Base-by-base conservation (phyloP, 495 filamentous ascomycete species). In the Symbiotaphrina buchneri region DNA sequence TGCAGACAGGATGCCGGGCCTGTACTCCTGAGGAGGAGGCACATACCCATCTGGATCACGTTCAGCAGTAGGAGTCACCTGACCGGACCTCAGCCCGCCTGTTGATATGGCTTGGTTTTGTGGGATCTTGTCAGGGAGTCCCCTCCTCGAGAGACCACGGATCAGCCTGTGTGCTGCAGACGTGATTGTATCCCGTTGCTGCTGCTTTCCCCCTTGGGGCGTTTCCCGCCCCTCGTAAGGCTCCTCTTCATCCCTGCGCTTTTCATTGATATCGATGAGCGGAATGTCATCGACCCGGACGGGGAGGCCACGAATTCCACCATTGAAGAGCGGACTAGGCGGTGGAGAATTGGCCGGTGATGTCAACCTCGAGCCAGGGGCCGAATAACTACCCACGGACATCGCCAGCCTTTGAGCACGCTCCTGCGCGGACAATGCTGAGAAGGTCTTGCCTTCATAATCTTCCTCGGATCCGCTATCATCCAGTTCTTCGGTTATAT, bases 1-100 rank as follows among this genome's bases (percentile, higher is more conserved):
- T 5, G 68, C 75, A 4, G 72, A 69, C 5, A 95, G 55, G 27
- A 90, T 64, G 18, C 84, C 80, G 22, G 70, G 68, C 27, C 70
- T 74, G 45, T 77, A 87, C 29, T 74, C 61, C 5, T 59, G 46
- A 3, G 79, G 82, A 10, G 58, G 59, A 24, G 72, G 68, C 4
- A 78, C 58, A 40, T 79, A 83, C 27, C 63, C 58, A 32, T 78
- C 66, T 10, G 62, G 56, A 18, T 66, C 57, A 28, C 58, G 49
- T 25, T 73, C 70, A 22, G 68, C 63, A 5, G 58, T 49, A 8
- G 71, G 69, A 6, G 70, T 80, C 7, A 52, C 48, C 30, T 61
- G 58, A 17, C 68, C 70, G 18, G 73, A 76, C 8, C 53, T 52
- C 19, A 59, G 34, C 48, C 47, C 54, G 56, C 55, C 48, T 47